These are phyloP conservation scores for Funneliformis caledonium DNA, from an alignment of 371 early-diverging fungal species.

Conservation along the genomic window DNA sequence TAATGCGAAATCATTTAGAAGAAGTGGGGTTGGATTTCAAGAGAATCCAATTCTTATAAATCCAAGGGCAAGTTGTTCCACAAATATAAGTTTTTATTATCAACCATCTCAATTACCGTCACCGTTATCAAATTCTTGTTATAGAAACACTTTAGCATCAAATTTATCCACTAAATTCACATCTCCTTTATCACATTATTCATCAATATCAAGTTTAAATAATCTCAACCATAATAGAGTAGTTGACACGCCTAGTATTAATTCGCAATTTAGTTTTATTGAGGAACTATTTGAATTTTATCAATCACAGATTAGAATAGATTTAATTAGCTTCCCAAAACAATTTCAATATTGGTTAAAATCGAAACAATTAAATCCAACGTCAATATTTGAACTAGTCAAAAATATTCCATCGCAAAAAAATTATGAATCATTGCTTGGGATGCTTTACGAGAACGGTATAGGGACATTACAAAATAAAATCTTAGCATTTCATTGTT, in stretches of 20 bases:
- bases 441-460: conserved; percentile 2
- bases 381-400: neutral
- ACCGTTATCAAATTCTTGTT: neutral
- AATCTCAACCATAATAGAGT: neutral
- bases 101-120: neutral
- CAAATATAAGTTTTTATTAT: neutral
- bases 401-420: neutral
- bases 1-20: neutral
- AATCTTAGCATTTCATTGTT: conserved; percentile 1
- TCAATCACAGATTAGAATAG: neutral
- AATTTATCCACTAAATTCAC: too few species aligned
- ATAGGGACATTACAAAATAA: conserved; percentile 7
- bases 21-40: neutral
- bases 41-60: neutral
- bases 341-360: neutral
- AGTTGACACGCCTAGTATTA: neutral
- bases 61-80: neutral
- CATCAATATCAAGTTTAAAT: too few species aligned
- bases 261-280: neutral
- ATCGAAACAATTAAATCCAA: neutral
- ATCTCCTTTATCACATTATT: too few species aligned
- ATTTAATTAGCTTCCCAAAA: neutral
- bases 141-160: too few species aligned
- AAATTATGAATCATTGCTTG: neutral
- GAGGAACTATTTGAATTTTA: neutral